These are phyloP conservation scores for Isoetes engelmannii DNA, from an alignment of 83 land plant species.

Conservation along the genomic window DNA sequence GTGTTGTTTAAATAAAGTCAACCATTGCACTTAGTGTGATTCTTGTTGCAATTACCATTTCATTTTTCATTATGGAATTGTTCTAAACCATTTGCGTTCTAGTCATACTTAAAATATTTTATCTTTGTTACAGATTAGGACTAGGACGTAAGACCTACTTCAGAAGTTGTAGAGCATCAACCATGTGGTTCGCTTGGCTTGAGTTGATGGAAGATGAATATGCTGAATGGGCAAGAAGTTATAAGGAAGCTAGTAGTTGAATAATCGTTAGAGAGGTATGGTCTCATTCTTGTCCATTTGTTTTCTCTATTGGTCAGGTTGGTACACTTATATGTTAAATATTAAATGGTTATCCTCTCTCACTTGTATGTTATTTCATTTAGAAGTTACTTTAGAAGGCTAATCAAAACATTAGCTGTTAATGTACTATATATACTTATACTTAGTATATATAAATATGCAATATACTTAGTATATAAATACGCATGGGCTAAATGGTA, in stretches of 20 bases:
- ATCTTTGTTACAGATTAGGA: conserved; percentile 48
- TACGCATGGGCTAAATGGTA: too few relatives aligned
- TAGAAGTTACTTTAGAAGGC: too few relatives aligned
- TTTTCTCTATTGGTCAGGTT: not conserved
- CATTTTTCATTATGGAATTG: not conserved
- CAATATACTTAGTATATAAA: too few relatives aligned
- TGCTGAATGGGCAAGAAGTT: conserved; percentile 68
- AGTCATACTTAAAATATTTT: not conserved
- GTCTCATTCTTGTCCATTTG: not conserved
- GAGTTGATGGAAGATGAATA: conserved; percentile 82
- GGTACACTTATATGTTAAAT: too few relatives aligned
- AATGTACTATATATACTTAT: too few relatives aligned
- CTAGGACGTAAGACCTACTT: conserved; percentile 49
- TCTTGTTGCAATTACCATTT: not conserved
- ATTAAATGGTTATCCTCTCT: too few relatives aligned
- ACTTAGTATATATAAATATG: too few relatives aligned
- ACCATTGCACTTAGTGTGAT: too few relatives aligned
- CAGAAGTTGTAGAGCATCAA: conserved; percentile 82
- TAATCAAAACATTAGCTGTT: too few relatives aligned
- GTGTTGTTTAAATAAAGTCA: too few relatives aligned
- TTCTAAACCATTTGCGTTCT: not conserved
- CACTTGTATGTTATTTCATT: too few relatives aligned
- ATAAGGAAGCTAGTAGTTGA: conserved; percentile 74
- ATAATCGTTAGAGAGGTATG: conserved; percentile 86
- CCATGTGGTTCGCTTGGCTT: conserved; percentile 86